Conservation (phyloP, 2,329 filamentous ascomycete genomes). For the Stromatinia cepivora region DNA sequence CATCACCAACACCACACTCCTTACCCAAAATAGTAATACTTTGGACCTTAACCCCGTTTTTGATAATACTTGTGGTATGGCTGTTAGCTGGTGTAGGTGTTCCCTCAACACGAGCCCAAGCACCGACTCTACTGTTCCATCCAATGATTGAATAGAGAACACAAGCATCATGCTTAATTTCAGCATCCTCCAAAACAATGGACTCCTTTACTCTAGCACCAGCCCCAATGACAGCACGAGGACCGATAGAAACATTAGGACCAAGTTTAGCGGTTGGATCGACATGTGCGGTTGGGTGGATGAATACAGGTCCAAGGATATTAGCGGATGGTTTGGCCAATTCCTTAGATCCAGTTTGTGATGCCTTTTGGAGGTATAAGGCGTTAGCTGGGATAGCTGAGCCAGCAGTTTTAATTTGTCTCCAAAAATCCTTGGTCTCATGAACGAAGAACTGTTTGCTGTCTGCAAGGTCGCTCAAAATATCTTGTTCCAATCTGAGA, state of each 20-base stretch:
- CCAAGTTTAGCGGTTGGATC: slow-evolving; percentile 96
- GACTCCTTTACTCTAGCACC: slow-evolving; percentile 93
- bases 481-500: slow-evolving; percentile 94
- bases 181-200: slow-evolving; percentile 90
- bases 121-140: slow-evolving; percentile 92
- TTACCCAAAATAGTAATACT: slow-evolving; percentile 97
- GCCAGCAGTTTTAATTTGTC: slow-evolving; percentile 98
- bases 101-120: slow-evolving; percentile 97
- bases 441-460: slow-evolving; percentile 98
- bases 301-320: slow-evolving; percentile 90
- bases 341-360: slow-evolving; percentile 78
- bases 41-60: slow-evolving; percentile 98
- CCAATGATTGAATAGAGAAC: slow-evolving; percentile 95
- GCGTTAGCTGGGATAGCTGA: slow-evolving; percentile 96
- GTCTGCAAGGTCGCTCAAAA: slow-evolving; percentile 91
- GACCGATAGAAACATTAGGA: slow-evolving; percentile 93
- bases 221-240: slow-evolving; percentile 79
- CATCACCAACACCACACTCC: slow-evolving; percentile 90
- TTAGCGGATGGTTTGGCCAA: slow-evolving; percentile 80
- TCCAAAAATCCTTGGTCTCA: slow-evolving; percentile 99
- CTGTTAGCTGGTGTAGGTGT: slow-evolving; percentile 84
- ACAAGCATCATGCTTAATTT: slow-evolving; percentile 96
- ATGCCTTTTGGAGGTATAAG: slow-evolving; percentile 91
- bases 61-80: slow-evolving; percentile 92
- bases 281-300: slow-evolving; percentile 86